Base-by-base conservation (phyloP, 2,329 filamentous ascomycete genomes). In the Proliferodiscus dingleyae region DNA sequence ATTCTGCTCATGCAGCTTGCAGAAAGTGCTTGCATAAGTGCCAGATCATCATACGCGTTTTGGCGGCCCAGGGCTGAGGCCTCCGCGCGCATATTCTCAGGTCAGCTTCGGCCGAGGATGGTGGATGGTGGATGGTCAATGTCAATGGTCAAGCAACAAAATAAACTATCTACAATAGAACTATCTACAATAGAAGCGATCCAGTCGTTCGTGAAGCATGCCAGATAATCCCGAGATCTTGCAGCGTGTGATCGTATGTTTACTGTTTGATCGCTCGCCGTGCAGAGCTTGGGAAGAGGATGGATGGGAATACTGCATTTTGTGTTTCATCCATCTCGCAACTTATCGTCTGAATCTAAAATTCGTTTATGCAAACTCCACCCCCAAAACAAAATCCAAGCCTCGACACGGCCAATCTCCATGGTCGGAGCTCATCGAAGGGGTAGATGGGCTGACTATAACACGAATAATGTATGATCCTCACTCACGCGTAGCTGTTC, bases 161-260 rank as follows among this genome's bases (percentile, higher is more conserved):
- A 16, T 4, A 4, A 33, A 15, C 3, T 4, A 33, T 11, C 30
- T 15, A 24, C 43, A 40, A 45, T 38, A 38, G 15, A 23, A 23
- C 23, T 26, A 26, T 33, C 43, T 23, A 46, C 41, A n/a, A n/a
- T n/a, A n/a, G n/a, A 46, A 41, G 41, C 44, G 41, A 41, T 41
- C 30, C 37, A 26, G 15, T 8, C 30, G 19, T 10, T 13, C 13
- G 18, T 33, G 21, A 43, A 28, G 19, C 41, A 28, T 29, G 23
- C 11, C n/a, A 16, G 22, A 46, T 26, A 29, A 41, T 37, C 38
- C 34, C 36, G 37, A 46, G 44, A 46, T 46, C 44, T 46, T 13
- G 44, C 18, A 32, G 21, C 21, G 29, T 46, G 7, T 18, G 30
- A 29, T 46, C 29, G 24, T 29, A 29, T 43, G 30, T 43, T 43